Conservation (phyloP, 2,329 filamentous ascomycete species). For the Ophiocordyceps camponoti-floridani region DNA sequence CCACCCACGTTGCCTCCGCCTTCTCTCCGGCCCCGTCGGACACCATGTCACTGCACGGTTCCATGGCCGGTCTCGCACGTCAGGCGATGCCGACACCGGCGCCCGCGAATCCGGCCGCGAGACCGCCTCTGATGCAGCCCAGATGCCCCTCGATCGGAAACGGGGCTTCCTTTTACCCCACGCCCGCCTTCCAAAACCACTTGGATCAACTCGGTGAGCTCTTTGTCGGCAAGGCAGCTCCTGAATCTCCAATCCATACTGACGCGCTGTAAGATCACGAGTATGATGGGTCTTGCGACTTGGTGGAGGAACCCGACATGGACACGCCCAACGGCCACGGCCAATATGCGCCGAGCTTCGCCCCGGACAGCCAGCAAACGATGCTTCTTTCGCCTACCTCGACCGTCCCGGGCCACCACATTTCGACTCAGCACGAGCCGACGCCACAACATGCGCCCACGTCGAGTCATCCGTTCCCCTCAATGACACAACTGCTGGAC, state of each 20-base stretch:
- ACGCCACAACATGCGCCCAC: constrained; percentile 12
- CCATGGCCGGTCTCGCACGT: constrained; percentile 13
- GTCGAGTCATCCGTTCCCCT: constrained; percentile 32
- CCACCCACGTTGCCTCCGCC: constrained; percentile 27
- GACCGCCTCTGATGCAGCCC: constrained; percentile 18
- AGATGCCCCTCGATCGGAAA: constrained; percentile 18
- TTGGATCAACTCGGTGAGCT: constrained; percentile 90
- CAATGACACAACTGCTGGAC: constrained; percentile 48
- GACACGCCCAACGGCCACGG: constrained; percentile 48
- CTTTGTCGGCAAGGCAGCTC: constrained; percentile 4
- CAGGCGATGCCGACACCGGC: constrained; percentile 13
- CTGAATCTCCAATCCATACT: background rate
- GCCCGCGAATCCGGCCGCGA: constrained; percentile 7
- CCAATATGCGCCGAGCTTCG: constrained; percentile 42
- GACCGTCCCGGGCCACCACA: constrained; percentile 14
- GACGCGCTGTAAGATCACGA: constrained; percentile 66
- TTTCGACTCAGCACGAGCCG: constrained; percentile 15
- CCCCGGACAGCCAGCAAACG: constrained; percentile 23
- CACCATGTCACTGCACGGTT: constrained; percentile 25
- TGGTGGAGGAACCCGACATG: constrained; percentile 68
- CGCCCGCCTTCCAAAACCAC: constrained; percentile 74
- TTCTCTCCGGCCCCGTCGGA: constrained; percentile 28
- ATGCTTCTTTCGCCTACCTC: constrained; percentile 23
- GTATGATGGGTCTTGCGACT: constrained; percentile 79
- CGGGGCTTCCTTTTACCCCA: constrained; percentile 52